Evolutionary conservation across 345 rosid species (phyloP), one percentile per base, ranked within the genome.

Genomic region (Durio zibethinus): DNA sequence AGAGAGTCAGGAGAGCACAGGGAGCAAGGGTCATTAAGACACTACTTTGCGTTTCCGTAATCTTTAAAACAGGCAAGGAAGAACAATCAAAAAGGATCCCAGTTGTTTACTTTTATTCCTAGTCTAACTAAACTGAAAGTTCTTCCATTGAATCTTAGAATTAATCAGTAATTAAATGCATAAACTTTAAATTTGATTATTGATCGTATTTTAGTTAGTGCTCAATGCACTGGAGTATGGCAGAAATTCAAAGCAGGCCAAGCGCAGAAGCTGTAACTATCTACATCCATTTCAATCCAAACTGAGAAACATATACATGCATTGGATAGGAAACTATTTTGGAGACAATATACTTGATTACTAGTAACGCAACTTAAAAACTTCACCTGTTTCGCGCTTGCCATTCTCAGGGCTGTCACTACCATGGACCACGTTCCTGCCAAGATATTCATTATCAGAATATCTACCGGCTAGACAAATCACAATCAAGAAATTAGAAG

Each of bases 361-460:
- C 31, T 4, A 10, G 57, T 27, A n/a, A 35, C 54, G 57, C 69
- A 43, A 47, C 15, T 62, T 42, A n/a, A 75, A 61, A 61, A 48
- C 8, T 80, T 80, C 81, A 93, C 98, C 98, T 67, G 91, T 85
- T 86, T 93, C 98, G 69, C 98, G 97, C 84, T 88, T 83, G 79
- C 98, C 98, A 79, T 96, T 96, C 69, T 93, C 97, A 77, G 94
- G 97, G 85, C 98, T 96, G 81, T 93, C 98, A 80, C 99, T 96
- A 54, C 99, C 99, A 81, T 96, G 99, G 67, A 96, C 84, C 42
- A 92, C 92, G 81, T 93, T 96, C 88, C 99, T 96, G 94, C 80
- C 70, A 59, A 85, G 52, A 68, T 43, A 29, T 81, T 75, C 47
- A 76, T 71, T 45, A 73, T 71, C 79, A 81, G 76, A 75, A 72